Conservation (phyloP, 2,329 filamentous ascomycete species). For the Trichoderma afroharzianum region DNA sequence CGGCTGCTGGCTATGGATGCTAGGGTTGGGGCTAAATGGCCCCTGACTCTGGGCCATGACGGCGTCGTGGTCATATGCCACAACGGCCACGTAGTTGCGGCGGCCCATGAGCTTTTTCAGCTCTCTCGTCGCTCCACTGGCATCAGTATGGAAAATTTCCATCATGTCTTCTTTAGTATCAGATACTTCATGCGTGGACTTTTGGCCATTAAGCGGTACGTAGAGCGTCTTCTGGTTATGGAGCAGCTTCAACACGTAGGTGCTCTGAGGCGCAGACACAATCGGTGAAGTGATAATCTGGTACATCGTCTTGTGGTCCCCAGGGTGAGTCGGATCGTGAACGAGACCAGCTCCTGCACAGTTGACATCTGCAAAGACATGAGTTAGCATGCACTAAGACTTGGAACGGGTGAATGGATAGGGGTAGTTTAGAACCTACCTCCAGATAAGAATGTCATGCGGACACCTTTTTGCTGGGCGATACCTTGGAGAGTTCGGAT, state of each 20-base stretch:
- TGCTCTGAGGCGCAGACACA: slow-evolving; percentile 80
- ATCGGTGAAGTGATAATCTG: slow-evolving; percentile 92
- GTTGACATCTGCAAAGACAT: slow-evolving; percentile 62
- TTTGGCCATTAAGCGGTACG: slow-evolving; percentile 81
- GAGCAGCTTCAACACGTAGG: slow-evolving; percentile 89
- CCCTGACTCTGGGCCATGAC: slow-evolving; percentile 41
- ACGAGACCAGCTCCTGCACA: slow-evolving; percentile 88
- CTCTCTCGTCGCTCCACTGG: slow-evolving; percentile 77
- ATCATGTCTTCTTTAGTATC: slow-evolving; percentile 99
- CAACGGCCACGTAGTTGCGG: slow-evolving; percentile 86
- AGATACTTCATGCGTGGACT: slow-evolving; percentile 67
- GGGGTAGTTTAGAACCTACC: slow-evolving; percentile 44
- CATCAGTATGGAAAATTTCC: slow-evolving; percentile 97
- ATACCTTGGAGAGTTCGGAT: slow-evolving; percentile 96
- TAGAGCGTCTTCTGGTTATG: slow-evolving; percentile 93
- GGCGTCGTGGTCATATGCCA: slow-evolving; percentile 89
- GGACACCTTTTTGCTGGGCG: slow-evolving; percentile 86
- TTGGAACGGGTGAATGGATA: not conserved
- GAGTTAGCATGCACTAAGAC: not conserved
- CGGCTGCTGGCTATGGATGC: slow-evolving; percentile 35
- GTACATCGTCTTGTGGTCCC: slow-evolving; percentile 99
- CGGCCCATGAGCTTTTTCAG: slow-evolving; percentile 90
- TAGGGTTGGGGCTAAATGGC: slow-evolving; percentile 38
- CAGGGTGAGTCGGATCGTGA: slow-evolving; percentile 86
- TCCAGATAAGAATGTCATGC: slow-evolving; percentile 95